These are phyloP conservation scores for Albizia julibrissin DNA, from an alignment of 306 rosid genomes.

Conservation along the genomic window DNA sequence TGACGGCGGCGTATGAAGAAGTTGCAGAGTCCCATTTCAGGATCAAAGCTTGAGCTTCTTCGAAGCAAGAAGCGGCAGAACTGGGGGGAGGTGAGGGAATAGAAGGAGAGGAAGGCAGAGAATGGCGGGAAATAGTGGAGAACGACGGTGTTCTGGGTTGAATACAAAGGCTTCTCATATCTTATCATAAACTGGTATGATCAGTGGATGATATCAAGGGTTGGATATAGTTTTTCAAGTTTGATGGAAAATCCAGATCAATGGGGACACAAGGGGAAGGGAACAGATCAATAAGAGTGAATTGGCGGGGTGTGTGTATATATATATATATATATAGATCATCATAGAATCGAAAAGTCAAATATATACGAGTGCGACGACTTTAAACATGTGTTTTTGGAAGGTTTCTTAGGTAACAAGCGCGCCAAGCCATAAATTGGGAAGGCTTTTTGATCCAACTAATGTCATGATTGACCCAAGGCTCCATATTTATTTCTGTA, in stretches of 20 bases:
- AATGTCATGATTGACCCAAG: not conserved
- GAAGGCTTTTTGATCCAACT: not conserved
- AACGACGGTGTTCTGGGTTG: conserved; percentile 43
- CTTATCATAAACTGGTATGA: not conserved
- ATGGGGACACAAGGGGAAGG: too few species aligned
- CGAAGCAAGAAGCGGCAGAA: conserved; percentile 30
- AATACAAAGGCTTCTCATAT: conserved; percentile 51
- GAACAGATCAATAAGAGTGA: too few species aligned
- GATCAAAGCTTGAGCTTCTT: conserved; percentile 47
- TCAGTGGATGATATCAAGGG: not conserved
- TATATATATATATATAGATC: not conserved
- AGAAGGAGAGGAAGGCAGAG: conserved; percentile 28
- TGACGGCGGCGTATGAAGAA: conserved; percentile 56
- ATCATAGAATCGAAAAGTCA: not conserved
- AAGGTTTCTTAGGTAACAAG: not conserved
- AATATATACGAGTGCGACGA: not conserved
- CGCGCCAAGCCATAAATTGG: not conserved
- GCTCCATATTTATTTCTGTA: not conserved
- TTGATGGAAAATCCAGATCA: not conserved
- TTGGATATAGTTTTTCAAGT: not conserved
- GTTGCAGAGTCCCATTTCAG: conserved; percentile 70
- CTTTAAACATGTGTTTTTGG: not conserved
- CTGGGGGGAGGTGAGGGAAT: not conserved
- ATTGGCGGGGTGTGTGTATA: not conserved
- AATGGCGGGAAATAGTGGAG: conserved; percentile 27